Conservation (phyloP, 225 moss, liverwort and hornwort genomes). For the Thuidium tamariscinum region DNA sequence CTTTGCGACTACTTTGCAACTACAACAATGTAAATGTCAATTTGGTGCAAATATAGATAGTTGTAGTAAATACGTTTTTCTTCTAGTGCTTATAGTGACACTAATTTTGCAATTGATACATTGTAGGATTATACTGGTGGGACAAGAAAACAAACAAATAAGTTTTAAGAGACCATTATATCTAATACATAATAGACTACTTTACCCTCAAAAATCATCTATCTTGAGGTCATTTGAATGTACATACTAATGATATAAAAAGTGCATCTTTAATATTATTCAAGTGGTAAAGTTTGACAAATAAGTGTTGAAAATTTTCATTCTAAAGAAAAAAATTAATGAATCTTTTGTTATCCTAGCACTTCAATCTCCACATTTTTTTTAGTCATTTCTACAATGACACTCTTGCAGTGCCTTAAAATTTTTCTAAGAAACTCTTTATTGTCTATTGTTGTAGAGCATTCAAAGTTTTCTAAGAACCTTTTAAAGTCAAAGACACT, state of each 20-base stretch:
- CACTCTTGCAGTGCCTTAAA: rapidly evolving
- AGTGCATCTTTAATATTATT: background rate
- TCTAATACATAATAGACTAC: background rate
- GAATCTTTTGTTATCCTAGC: background rate
- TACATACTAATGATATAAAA: background rate
- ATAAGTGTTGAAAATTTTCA: background rate
- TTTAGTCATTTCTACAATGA: background rate
- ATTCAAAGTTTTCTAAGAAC: background rate
- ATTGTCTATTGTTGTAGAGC: background rate
- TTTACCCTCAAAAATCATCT: rapidly evolving
- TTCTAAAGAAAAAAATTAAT: background rate
- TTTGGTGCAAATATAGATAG: no score
- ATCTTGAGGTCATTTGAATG: background rate
- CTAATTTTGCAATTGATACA: rapidly evolving
- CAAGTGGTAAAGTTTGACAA: background rate
- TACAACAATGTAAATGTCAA: no score
- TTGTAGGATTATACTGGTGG: background rate
- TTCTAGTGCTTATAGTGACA: rapidly evolving
- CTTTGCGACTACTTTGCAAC: no score
- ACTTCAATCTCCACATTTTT: background rate
- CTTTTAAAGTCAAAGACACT: no score
- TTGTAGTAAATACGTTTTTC: no score
- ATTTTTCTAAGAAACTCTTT: background rate
- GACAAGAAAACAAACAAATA: background rate
- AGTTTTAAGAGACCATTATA: background rate